A percentile compares a stretch with the other conserved stretches of the same genome.
These are phyloP conservation scores for Solanum megistacrolobum DNA, from an alignment of 257 asterid genomes.

Conservation along the genomic window DNA sequence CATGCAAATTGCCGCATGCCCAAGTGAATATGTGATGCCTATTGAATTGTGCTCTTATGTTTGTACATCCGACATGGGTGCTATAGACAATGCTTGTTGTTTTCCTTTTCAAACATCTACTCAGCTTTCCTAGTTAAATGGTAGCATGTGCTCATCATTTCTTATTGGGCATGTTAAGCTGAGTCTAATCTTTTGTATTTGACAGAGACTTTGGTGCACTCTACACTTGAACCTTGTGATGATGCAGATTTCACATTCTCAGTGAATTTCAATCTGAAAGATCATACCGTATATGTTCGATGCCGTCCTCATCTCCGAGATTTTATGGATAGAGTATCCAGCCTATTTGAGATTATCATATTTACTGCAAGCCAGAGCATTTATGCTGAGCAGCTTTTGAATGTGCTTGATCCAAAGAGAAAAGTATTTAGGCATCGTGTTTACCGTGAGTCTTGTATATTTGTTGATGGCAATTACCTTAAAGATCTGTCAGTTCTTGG, in stretches of 20 bases:
- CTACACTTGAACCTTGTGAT: conserved; percentile 77
- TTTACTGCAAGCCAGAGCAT: conserved; percentile 99
- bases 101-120: not conserved
- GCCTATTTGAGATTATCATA: conserved; percentile 73
- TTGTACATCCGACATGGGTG: not conserved
- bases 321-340: conserved; percentile 69
- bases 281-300: conserved; percentile 73
- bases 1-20: not conserved
- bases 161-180: not conserved
- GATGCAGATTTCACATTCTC: conserved; percentile 87
- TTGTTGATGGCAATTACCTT: conserved; percentile 85
- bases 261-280: conserved; percentile 67
- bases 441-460: conserved; percentile 86
- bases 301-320: conserved; percentile 85
- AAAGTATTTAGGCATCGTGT: conserved; percentile 91
- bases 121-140: not conserved
- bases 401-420: conserved; percentile 85
- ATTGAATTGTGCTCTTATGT: not conserved
- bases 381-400: conserved; percentile 83
- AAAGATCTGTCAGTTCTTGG: conserved; percentile 97
- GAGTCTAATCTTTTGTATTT: conserved; percentile 4
- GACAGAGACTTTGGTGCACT: conserved; percentile 99
- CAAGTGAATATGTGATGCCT: not conserved
- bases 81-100: not conserved
- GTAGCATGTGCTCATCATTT: not conserved